Percentiles rank a stretch among this genome's conserved stretches.
Evolutionary conservation across 148 eudicot species (phyloP).

Genomic region (Fagopyrum esculentum): DNA sequence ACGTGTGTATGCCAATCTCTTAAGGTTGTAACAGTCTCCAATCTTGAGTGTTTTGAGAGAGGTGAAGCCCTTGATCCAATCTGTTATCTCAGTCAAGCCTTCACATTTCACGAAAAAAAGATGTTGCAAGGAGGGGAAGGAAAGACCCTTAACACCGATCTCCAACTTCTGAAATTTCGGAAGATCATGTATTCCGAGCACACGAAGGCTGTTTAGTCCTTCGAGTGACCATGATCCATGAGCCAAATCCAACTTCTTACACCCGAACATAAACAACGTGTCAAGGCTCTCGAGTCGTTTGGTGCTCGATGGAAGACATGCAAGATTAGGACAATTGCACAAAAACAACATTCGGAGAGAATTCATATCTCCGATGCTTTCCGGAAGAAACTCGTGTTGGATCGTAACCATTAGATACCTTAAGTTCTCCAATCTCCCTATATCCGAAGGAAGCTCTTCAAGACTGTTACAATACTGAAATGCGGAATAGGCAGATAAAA

Average conservation of each 20-base stretch:
- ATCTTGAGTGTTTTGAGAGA: neutral
- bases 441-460: too few relatives aligned
- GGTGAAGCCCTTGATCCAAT: neutral
- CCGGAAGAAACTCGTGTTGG: neutral
- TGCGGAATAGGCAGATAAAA: too few relatives aligned
- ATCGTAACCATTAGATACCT: neutral
- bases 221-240: neutral
- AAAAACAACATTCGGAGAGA: neutral
- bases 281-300: neutral
- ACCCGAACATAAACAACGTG: neutral
- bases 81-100: neutral
- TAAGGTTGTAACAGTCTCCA: neutral
- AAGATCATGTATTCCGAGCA: neutral
- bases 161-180: neutral
- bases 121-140: constrained; percentile 5
- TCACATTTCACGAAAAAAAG: neutral
- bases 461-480: too few relatives aligned
- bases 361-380: neutral
- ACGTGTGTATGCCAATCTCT: neutral
- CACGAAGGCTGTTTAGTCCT: neutral
- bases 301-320: neutral
- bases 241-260: neutral
- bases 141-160: neutral
- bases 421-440: too few relatives aligned
- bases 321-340: neutral